Evolutionary conservation across 441 rosid species (phyloP).

Genomic region (Rhodomyrtus psidioides): DNA sequence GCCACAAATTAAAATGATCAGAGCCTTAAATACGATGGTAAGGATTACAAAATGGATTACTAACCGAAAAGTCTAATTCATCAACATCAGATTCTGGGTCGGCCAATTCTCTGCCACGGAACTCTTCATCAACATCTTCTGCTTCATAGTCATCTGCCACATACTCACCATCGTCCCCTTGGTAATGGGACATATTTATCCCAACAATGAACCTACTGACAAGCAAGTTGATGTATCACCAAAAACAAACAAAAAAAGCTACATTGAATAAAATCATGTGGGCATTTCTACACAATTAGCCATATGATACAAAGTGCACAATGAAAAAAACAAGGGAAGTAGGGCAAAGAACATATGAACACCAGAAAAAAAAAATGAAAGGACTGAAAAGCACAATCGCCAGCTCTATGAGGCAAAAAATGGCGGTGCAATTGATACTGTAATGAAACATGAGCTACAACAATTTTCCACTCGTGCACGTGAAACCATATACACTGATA

Average conservation of each 20-base stretch:
- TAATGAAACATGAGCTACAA: background rate
- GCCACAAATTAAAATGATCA: background rate
- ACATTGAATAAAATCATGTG: background rate
- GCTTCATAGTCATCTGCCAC: constrained; percentile 53
- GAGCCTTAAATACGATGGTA: background rate
- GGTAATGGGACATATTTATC: constrained; percentile 37
- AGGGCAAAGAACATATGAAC: background rate
- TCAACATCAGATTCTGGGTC: constrained; percentile 63
- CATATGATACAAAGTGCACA: background rate
- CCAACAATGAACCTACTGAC: background rate
- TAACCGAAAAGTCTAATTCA: constrained; percentile 45
- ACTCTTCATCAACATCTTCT: constrained; percentile 54
- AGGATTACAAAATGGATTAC: constrained; percentile 8
- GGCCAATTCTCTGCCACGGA: constrained; percentile 31
- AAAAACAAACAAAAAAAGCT: background rate
- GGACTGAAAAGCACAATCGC: background rate
- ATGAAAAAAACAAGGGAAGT: background rate
- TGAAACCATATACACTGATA: background rate
- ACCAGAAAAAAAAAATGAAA: background rate
- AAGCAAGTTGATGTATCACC: background rate
- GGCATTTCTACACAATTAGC: background rate
- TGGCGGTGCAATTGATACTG: background rate
- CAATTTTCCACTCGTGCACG: background rate
- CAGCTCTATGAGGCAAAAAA: background rate
- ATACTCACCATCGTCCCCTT: constrained; percentile 48